Conservation (phyloP, 1,284 basidiomycete genomes). For the Pseudozyma sp. region DNA sequence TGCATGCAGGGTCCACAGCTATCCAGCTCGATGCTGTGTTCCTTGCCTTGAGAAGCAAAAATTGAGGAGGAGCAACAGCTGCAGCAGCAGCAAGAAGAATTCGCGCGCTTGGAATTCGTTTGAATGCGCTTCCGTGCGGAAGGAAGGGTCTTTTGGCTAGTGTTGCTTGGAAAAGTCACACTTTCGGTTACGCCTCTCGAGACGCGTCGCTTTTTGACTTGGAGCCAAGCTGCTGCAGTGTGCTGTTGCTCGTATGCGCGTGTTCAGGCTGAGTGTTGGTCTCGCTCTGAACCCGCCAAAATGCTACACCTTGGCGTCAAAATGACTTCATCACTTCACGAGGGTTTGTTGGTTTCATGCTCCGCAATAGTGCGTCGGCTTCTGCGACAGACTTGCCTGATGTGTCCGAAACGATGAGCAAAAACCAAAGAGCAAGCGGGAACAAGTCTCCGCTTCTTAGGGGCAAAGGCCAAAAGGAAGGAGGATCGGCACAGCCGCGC, state of each 20-base stretch:
- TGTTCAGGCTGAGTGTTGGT: conserved; percentile 18
- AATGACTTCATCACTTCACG: too few relatives aligned
- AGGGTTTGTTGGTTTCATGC: too few relatives aligned
- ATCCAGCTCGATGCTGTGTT: not conserved
- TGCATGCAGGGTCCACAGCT: conserved; percentile 28
- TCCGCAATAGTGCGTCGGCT: too few relatives aligned
- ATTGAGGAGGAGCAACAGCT: not conserved
- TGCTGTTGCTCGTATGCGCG: conserved; percentile 1
- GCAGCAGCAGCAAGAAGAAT: not conserved
- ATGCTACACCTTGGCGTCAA: too few relatives aligned
- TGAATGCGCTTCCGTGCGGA: not conserved
- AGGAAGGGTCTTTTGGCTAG: not conserved
- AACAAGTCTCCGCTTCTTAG: conserved; percentile 1
- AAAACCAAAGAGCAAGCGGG: not conserved
- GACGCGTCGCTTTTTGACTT: conserved; percentile 3
- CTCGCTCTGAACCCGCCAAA: conserved; percentile 1
- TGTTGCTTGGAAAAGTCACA: conserved; percentile 2
- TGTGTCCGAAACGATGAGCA: too few relatives aligned
- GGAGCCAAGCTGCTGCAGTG: not conserved
- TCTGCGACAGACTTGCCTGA: too few relatives aligned
- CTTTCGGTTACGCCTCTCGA: not conserved
- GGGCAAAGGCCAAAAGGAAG: conserved; percentile 1
- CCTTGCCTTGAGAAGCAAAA: not conserved
- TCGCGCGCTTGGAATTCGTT: not conserved
- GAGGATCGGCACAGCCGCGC: not conserved